Evolutionary conservation across 345 rosid species (phyloP), one percentile per base, ranked within the genome.

Genomic region (Murraya paniculata): DNA sequence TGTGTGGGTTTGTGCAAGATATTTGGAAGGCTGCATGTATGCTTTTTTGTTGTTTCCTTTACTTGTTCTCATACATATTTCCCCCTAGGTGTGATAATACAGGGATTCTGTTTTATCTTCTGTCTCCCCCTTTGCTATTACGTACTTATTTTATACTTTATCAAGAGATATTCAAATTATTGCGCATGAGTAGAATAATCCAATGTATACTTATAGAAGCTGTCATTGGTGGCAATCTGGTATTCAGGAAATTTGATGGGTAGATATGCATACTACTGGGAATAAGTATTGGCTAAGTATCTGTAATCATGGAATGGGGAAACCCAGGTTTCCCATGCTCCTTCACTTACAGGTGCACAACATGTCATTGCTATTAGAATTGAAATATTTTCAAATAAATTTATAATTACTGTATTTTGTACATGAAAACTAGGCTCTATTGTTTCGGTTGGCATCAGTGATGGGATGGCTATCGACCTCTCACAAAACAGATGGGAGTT

Each of bases 381-480:
- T 73, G 27, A 27, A 2, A 36, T 61, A 57, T 72, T 31, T 18
- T 31, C 35, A 75, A 69, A 28, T 53, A 62, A 10, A 33, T 72
- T 73, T 8, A 60, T 66, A 50, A 39, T 64, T 64, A 64, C 19
- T 45, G 24, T 53, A 55, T 53, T 24, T 74, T 58, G 78, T 30
- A n/a, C 78, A 76, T 87, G 84, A 67, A 68, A 71, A 48, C 65
- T 84, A 95, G 99, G 89, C 80, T 60, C 56, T 92, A 73, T 87
- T 95, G 89, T 96, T 95, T 76, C 97, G 92, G 74, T 81, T 87
- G 66, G 87, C 98, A 11, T 91, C 94, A 1, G 71, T 86, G 38
- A 93, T 95, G 98, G 98, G 93, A 83, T 87, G 80, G 25, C 65
- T 95, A 58, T 90, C 98, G 22, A 93, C 98, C 48, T 87, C 94